phyloP scores from a whole-genome alignment of 768 basidiomycete species.

The Calocybe gangraenosa region DNA sequence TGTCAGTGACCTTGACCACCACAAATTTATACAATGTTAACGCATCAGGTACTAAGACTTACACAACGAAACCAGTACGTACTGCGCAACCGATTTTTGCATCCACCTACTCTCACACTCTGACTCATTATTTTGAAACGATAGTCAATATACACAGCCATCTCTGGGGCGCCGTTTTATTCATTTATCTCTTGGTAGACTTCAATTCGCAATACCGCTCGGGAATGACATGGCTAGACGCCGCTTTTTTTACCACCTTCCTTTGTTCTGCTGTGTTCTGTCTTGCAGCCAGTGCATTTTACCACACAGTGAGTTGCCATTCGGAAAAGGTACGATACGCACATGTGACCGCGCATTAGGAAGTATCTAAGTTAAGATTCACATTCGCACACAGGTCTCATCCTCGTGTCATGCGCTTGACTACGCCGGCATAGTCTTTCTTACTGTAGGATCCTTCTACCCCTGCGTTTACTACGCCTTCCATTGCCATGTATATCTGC shows the following conservation, averaged over 20 bases:
- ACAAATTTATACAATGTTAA: constrained; percentile 14
- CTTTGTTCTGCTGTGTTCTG: constrained; percentile 71
- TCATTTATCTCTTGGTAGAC: constrained; percentile 49
- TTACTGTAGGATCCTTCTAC: constrained; percentile 76
- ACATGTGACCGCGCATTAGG: constrained; percentile 6
- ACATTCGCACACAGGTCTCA: constrained; percentile 41
- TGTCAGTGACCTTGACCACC: constrained; percentile 43
- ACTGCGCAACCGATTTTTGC: background rate
- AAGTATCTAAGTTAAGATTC: constrained; percentile 2
- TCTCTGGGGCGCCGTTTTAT: constrained; percentile 63
- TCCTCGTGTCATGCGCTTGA: constrained; percentile 62
- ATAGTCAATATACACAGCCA: constrained; percentile 87
- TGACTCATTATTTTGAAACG: constrained; percentile 6
- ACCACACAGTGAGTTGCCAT: constrained; percentile 72
- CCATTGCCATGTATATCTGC: constrained; percentile 55
- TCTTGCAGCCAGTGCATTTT: constrained; percentile 65
- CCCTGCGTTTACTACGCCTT: constrained; percentile 78
- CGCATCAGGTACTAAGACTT: constrained; percentile 41
- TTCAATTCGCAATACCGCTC: constrained; percentile 53
- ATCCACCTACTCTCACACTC: constrained; percentile 11
- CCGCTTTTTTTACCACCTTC: constrained; percentile 58
- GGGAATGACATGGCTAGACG: constrained; percentile 57
- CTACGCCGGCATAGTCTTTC: constrained; percentile 77
- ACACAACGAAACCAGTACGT: constrained; percentile 72
- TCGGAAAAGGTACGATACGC: constrained; percentile 52